Conservation (phyloP, 2,329 filamentous ascomycete species). For the Nannizzia gypsea region DNA sequence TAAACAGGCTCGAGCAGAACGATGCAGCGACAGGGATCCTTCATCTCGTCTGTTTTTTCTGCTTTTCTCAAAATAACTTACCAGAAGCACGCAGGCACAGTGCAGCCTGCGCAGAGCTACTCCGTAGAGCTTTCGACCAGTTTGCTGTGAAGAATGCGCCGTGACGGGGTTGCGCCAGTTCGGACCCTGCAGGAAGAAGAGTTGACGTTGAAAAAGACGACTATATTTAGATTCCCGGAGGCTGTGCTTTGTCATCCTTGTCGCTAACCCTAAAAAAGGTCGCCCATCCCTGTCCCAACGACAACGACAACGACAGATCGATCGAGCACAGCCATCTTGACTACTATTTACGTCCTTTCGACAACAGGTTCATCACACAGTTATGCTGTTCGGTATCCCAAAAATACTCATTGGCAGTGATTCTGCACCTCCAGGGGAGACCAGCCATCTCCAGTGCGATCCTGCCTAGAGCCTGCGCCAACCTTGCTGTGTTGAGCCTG, state of each 20-base stretch:
- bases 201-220: background rate
- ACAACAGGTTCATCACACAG: background rate
- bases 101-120: background rate
- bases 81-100: background rate
- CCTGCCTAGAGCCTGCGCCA: background rate
- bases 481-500: background rate
- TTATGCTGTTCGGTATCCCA: background rate
- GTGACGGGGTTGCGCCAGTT: background rate
- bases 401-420: background rate
- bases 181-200: background rate
- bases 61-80: background rate
- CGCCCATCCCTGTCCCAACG: background rate
- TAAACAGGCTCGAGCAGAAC: background rate
- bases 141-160: background rate
- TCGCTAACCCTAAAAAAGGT: background rate
- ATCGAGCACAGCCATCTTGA: background rate
- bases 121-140: background rate
- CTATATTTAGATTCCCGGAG: background rate
- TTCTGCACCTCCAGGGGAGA: background rate
- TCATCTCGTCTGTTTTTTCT: background rate
- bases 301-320: background rate
- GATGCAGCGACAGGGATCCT: background rate
- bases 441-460: background rate
- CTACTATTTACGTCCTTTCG: background rate
- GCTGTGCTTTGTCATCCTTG: slow-evolving; percentile 3